A percentile compares a stretch with the other conserved stretches of the same genome.
phyloP scores from a whole-genome alignment of 441 rosid species.

The Erysimum cheiri region DNA sequence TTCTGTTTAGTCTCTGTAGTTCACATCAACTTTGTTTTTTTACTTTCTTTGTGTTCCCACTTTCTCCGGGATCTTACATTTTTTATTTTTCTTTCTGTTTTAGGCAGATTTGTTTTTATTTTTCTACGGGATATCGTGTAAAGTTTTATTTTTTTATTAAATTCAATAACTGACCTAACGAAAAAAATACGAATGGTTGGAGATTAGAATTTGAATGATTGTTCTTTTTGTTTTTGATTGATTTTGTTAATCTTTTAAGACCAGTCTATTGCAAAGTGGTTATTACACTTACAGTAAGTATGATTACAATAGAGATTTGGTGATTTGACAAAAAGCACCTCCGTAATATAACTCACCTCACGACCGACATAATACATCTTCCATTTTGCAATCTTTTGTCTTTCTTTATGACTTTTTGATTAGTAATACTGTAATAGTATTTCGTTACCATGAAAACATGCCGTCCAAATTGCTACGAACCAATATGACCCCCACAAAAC shows the following conservation, averaged over 20 bases:
- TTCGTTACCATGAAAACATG: slow-evolving; percentile 9
- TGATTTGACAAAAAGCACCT: slow-evolving; percentile 30
- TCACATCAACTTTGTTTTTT: slow-evolving; percentile 38
- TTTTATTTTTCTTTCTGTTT: slow-evolving; percentile 16
- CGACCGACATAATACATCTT: slow-evolving; percentile 38
- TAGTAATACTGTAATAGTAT: slow-evolving; percentile 4
- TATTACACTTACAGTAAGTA: slow-evolving; percentile 20
- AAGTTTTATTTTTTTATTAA: slow-evolving; percentile 6
- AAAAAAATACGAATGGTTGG: slow-evolving; percentile 1
- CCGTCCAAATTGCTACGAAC: slow-evolving; percentile 17
- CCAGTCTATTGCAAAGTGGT: slow-evolving; percentile 30
- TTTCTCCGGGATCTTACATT: slow-evolving; percentile 23
- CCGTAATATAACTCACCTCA: slow-evolving; percentile 24
- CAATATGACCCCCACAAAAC: not conserved
- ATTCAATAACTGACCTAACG: slow-evolving; percentile 1
- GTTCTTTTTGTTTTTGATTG: slow-evolving; percentile 34
- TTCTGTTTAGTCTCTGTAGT: slow-evolving; percentile 42
- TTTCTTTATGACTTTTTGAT: slow-evolving; percentile 16
- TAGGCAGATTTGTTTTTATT: not conserved
- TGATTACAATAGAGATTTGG: slow-evolving; percentile 28
- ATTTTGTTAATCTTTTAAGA: slow-evolving; percentile 12
- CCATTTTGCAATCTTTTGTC: slow-evolving; percentile 12
- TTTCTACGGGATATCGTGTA: slow-evolving; percentile 20
- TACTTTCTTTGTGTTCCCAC: slow-evolving; percentile 46
- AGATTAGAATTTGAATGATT: slow-evolving; percentile 15